A percentile compares a stretch with the other conserved stretches of the same genome.
Conservation (phyloP, 2,329 filamentous ascomycete genomes). For the Juglanconis oblonga region DNA sequence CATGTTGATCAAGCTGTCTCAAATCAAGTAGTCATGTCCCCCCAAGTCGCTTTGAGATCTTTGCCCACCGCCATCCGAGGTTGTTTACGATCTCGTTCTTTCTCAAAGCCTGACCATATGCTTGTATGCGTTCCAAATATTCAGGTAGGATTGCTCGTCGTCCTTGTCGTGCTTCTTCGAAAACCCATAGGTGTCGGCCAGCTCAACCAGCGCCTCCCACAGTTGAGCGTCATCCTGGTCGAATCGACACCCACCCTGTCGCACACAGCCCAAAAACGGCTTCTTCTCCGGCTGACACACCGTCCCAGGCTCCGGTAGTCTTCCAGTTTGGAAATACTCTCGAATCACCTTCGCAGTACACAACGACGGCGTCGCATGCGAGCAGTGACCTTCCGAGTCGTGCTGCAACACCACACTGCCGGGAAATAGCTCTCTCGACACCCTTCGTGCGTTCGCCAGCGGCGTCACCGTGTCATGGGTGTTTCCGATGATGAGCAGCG, state of each 20-base stretch:
- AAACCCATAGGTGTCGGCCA: slow-evolving; percentile 7
- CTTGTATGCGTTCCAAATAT: background rate
- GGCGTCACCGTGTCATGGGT: background rate
- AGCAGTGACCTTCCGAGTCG: slow-evolving; percentile 10
- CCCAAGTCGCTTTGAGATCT: too few relatives aligned
- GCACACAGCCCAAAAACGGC: slow-evolving; percentile 4
- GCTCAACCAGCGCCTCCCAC: slow-evolving; percentile 1
- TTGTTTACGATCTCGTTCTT: background rate
- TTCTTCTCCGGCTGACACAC: slow-evolving; percentile 1
- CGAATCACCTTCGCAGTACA: background rate
- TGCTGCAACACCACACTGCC: slow-evolving; percentile 1
- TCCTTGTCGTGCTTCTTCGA: background rate
- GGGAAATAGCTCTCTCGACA: background rate
- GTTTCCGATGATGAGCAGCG: background rate
- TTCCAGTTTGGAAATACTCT: slow-evolving; percentile 1
- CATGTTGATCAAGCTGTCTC: too few relatives aligned
- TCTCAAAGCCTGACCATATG: background rate
- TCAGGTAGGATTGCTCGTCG: background rate
- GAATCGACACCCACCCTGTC: background rate
- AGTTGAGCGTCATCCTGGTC: background rate
- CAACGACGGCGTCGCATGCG: background rate
- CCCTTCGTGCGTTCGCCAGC: background rate
- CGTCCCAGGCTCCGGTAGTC: background rate
- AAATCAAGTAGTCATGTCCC: too few relatives aligned
- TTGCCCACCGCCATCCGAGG: background rate